Base-by-base conservation (phyloP, 2,329 filamentous ascomycete genomes). In the Pseudohalonectria lignicola region DNA sequence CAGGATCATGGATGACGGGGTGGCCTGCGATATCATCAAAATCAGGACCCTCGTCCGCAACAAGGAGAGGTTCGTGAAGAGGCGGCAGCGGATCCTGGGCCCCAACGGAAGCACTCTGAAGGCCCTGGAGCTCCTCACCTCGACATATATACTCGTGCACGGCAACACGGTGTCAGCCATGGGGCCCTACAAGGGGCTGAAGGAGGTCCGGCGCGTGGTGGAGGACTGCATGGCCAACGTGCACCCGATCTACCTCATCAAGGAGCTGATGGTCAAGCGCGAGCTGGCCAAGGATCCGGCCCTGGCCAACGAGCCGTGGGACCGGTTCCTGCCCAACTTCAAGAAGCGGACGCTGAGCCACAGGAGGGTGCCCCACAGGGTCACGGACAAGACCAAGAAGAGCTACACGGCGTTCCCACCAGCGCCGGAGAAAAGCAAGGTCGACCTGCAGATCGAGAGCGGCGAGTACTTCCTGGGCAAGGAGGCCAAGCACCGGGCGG, bases 191-290 rank as follows among this genome's bases (percentile, higher is more conserved):
- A 94, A 93, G 61, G 87, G 86, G 2, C 62, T 98, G 34, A 96
- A 96, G 63, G 90, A 95, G 53, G 78, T 95, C 21, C 79, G 92
- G 34, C 74, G 87, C 37, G 79, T 95, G 16, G 76, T 96, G 28
- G 84, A 94, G 59, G 90, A 96, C 60, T 94, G 87, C 64, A 96
- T 98, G 92, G 76, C 76, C 53, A 98, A 98, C 56, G 79, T 95
- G 40, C 92, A 98, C 63, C 86, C 93, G 48, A 94, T 98, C 62
- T 96, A 98, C 54, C 62, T 73, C 48, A 69, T 72, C 55, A 69
- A 63, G 60, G 82, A 87, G 59, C 70, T 88, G 47, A 87, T 87
- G 83, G 85, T 87, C 61, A 86, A 86, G 64, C 75, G 82, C 31
- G 83, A 88, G 57, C 65, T 88, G 34, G 79, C 79, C 39, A 86